phyloP scores from a whole-genome alignment of 208 protist genomes.

The Acanthamoeba castellanii region DNA sequence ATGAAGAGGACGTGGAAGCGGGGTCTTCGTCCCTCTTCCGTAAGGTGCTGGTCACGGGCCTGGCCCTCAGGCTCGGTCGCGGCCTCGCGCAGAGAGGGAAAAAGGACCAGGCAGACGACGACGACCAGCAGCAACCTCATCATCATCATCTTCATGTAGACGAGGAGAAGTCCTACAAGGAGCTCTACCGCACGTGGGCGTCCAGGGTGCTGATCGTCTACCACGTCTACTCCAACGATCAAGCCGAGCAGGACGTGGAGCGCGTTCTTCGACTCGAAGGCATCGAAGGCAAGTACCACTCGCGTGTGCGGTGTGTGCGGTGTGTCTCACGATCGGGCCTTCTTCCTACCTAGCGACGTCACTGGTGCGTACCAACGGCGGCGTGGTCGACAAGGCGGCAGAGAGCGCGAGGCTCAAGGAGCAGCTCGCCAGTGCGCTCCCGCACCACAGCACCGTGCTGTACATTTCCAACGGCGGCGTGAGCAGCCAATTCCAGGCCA shows the following conservation, averaged over 20 bases:
- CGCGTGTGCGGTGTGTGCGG: not conserved
- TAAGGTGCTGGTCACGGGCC: not conserved
- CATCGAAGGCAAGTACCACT: not conserved
- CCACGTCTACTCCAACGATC: slow-evolving; percentile 13
- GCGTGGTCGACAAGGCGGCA: not conserved
- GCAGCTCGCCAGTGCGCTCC: not conserved
- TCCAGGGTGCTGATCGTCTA: not conserved
- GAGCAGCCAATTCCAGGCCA: not conserved
- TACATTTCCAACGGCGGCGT: slow-evolving; percentile 42
- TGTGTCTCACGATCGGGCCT: not conserved
- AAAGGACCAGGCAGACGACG: not conserved
- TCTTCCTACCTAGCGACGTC: not conserved
- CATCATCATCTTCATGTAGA: too few species aligned
- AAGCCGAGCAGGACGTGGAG: not conserved
- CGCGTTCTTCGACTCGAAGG: not conserved
- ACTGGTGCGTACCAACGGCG: not conserved
- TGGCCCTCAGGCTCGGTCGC: not conserved
- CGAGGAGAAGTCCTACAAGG: slow-evolving; percentile 9
- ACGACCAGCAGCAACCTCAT: not conserved
- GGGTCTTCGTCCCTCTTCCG: not conserved
- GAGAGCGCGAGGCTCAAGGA: not conserved
- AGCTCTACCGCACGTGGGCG: not conserved
- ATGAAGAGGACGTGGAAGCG: not conserved
- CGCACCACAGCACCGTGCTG: not conserved
- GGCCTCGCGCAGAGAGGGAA: too few species aligned